Evolutionary conservation across 2,329 filamentous ascomycete genomes (phyloP), one percentile per base, ranked within the genome.

Genomic region (Thermomyces lanuginosus): DNA sequence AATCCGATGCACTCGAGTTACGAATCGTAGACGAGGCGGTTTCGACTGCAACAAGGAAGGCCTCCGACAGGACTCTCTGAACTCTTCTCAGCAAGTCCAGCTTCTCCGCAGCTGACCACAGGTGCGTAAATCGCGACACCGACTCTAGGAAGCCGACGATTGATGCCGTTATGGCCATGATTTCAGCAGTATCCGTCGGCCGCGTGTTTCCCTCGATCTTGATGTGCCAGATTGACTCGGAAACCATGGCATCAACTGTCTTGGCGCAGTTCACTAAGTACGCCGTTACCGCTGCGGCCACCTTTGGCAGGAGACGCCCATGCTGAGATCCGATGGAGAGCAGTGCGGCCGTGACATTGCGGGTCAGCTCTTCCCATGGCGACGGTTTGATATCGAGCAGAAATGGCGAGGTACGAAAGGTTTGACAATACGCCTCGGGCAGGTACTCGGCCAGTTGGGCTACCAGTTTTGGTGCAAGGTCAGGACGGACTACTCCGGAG

Each of bases 71-170:
- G 10, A 92, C 65, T 16, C 65, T 61, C 28, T 73, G 73, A 17
- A 92, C 55, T 24, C 72, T 66, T 33, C 77, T 68, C 9, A 93
- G 68, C 24, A 95, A 55, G 3, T 66, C 63, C 15, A 91, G 55
- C 28, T 83, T 72, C 38, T 89, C 78, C 3, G 70, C 66, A 1
- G 76, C 61, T 32, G 61, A 72, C 82, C 84, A 98, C 41, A 93
- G 86, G 35, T 75, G 69, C 6, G 76, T 70, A 45, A 84, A 72
- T 4, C 72, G 70, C 3, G 83, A 73, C 3, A 77, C 75, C 12
- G 83, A 84, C 44, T 86, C 72, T 27, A 98, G 56, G 46, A 98
- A 93, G 0, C 89, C 91, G 13, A 92, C 56, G n/a, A 98, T 60
- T 0, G 86, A 86, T 24, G 92, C 69, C 5, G 78, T 71, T 37